phyloP scores from a whole-genome alignment of 306 rosid genomes.

The Acmispon strigosus region DNA sequence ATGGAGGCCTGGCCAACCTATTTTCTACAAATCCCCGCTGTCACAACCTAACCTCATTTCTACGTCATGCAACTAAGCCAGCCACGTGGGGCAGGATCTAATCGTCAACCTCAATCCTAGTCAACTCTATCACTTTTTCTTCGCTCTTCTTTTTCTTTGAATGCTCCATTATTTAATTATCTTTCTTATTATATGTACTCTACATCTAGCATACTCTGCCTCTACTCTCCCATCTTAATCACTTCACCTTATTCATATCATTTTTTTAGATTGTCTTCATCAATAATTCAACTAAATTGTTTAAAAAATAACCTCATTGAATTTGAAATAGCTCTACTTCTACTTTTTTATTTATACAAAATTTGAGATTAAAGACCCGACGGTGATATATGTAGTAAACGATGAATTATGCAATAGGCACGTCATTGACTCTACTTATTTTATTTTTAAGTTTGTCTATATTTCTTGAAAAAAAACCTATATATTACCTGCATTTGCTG shows the following conservation, averaged over 20 bases:
- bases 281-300: conserved; percentile 38
- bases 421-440: conserved; percentile 11
- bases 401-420: background rate
- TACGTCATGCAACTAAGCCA: conserved; percentile 54
- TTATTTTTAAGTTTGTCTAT: background rate
- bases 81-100: conserved; percentile 69
- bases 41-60: conserved; percentile 56
- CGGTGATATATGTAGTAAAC: background rate
- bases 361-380: background rate
- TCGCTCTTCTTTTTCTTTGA: conserved; percentile 17
- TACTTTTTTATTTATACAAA: background rate
- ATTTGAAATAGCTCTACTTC: conserved; percentile 12
- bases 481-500: conserved; percentile 46
- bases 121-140: conserved; percentile 54
- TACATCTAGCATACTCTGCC: background rate
- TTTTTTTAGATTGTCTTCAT: background rate
- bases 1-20: conserved; percentile 9
- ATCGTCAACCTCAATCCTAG: conserved; percentile 59
- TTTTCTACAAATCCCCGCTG: conserved; percentile 40
- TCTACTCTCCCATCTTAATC: background rate
- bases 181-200: background rate
- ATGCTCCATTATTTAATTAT: background rate
- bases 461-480: conserved; percentile 15
- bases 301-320: conserved; percentile 10
- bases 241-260: conserved; percentile 1